Percentiles rank a stretch among this genome's conserved stretches.
Evolutionary conservation across 192 early-diverging fungal genomes (phyloP).

Genomic region (Entomortierella beljakovae): DNA sequence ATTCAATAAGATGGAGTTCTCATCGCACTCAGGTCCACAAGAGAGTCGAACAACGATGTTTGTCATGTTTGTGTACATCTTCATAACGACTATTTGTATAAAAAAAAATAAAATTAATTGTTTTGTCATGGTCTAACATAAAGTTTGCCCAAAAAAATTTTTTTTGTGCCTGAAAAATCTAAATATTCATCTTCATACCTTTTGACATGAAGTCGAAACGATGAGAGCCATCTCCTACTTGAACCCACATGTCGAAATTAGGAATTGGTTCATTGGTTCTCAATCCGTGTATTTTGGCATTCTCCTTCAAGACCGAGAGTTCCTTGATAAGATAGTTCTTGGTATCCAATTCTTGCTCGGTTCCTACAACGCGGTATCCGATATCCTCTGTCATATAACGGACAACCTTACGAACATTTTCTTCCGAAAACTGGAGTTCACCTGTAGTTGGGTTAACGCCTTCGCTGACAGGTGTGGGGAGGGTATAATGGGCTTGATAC

Average conservation of each 20-base stretch:
- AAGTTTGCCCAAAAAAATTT: constrained; percentile 39
- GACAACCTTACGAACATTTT: constrained; percentile 60
- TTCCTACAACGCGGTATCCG: constrained; percentile 68
- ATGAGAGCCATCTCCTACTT: constrained; percentile 72
- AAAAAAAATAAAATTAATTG: not conserved
- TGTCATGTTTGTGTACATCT: constrained; percentile 75
- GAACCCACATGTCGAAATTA: constrained; percentile 70
- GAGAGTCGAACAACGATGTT: constrained; percentile 53
- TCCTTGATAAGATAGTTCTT: constrained; percentile 36
- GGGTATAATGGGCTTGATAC: constrained; percentile 23
- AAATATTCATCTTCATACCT: no score
- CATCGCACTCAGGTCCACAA: constrained; percentile 69
- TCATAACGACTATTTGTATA: constrained; percentile 59
- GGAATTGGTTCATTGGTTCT: constrained; percentile 34
- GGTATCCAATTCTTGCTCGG: constrained; percentile 43
- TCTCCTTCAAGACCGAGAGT: constrained; percentile 4
- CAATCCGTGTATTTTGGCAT: constrained; percentile 6
- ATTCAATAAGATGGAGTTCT: constrained; percentile 75
- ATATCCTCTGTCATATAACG: constrained; percentile 61
- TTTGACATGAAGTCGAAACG: constrained; percentile 80
- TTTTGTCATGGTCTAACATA: constrained; percentile 47
- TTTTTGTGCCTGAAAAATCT: no score
- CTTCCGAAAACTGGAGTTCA: constrained; percentile 62
- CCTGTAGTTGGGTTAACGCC: constrained; percentile 31
- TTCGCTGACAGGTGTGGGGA: constrained; percentile 19